phyloP scores from a whole-genome alignment of 257 asterid genomes.

The Salvia miltiorrhiza region DNA sequence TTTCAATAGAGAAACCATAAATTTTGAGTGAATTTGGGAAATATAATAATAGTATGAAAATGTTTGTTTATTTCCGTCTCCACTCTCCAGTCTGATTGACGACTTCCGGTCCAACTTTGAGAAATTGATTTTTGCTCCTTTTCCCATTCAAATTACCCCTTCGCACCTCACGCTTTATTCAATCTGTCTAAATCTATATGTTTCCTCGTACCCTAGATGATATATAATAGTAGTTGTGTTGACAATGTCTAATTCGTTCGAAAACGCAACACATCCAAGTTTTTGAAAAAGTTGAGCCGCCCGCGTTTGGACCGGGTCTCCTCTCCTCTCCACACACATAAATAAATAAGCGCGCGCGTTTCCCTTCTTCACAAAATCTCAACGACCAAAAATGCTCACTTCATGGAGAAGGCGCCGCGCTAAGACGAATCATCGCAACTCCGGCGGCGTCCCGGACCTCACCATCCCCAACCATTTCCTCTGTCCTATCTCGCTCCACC shows the following conservation, averaged over 20 bases:
- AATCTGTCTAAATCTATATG: background rate
- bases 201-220: constrained; percentile 1
- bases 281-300: constrained; percentile 3
- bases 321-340: no score
- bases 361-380: background rate
- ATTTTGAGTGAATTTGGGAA: background rate
- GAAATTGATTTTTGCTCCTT: background rate
- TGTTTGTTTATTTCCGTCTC: background rate
- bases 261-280: background rate
- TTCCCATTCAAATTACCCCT: background rate
- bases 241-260: constrained; percentile 1
- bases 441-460: constrained; percentile 20
- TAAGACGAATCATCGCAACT: constrained; percentile 11
- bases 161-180: background rate
- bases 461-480: constrained; percentile 30
- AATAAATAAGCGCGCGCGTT: background rate
- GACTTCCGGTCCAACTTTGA: constrained; percentile 24
- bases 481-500: constrained; percentile 42
- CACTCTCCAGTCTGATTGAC: constrained; percentile 18
- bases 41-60: background rate
- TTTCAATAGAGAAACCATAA: background rate
- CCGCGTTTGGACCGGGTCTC: constrained; percentile 3
- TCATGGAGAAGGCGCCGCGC: constrained; percentile 37
- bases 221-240: background rate
- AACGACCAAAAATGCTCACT: constrained; percentile 18